Conservation (phyloP, 805 yeast genomes). For the Candida saitoana region DNA sequence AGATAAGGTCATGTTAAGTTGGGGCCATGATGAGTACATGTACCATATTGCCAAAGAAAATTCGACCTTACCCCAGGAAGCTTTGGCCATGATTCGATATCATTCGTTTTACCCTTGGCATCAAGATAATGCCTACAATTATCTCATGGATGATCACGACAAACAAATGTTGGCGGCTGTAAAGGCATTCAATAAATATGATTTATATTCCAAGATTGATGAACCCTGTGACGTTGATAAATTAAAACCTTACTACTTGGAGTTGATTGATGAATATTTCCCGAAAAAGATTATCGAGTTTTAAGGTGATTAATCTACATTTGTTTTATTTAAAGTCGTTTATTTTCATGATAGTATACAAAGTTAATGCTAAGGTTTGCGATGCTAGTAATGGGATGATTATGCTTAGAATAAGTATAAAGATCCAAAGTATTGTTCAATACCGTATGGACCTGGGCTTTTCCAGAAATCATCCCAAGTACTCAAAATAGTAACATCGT, state of each 20-base stretch:
- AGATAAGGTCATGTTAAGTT: slow-evolving; percentile 65
- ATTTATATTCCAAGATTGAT: slow-evolving; percentile 61
- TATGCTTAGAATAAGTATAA: slow-evolving; percentile 30
- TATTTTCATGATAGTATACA: neutral
- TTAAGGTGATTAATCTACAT: slow-evolving; percentile 18
- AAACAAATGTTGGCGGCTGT: slow-evolving; percentile 59
- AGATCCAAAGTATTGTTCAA: slow-evolving; percentile 85
- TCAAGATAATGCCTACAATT: slow-evolving; percentile 60
- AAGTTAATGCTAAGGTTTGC: neutral
- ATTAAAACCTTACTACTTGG: slow-evolving; percentile 55
- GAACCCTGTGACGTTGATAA: slow-evolving; percentile 43
- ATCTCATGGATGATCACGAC: slow-evolving; percentile 63
- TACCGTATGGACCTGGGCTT: slow-evolving; percentile 72
- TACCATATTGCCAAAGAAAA: slow-evolving; percentile 65
- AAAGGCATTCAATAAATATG: slow-evolving; percentile 63
- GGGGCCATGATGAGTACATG: slow-evolving; percentile 83
- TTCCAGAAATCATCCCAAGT: slow-evolving; percentile 89
- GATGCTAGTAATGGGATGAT: neutral
- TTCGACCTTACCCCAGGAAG: slow-evolving; percentile 61
- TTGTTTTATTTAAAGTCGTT: no score
- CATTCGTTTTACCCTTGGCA: slow-evolving; percentile 79
- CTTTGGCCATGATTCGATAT: slow-evolving; percentile 68
- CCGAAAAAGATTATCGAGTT: slow-evolving; percentile 56
- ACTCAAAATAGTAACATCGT: slow-evolving; percentile 67
- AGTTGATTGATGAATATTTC: slow-evolving; percentile 63